Percentiles rank a stretch among this genome's conserved stretches.
phyloP scores from a whole-genome alignment of 495 filamentous ascomycete species.

The Neurospora sp. region DNA sequence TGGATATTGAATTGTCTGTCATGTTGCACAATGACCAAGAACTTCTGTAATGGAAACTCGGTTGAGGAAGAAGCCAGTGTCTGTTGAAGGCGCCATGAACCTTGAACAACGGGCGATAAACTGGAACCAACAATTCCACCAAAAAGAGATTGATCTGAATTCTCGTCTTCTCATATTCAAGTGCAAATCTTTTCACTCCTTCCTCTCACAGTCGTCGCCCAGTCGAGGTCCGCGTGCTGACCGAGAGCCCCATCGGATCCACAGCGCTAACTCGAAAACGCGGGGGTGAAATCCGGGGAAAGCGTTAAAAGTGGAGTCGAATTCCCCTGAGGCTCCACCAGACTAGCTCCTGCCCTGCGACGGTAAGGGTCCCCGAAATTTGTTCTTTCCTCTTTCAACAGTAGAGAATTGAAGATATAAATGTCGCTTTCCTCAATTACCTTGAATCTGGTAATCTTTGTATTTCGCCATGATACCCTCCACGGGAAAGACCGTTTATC shows the following conservation, averaged over 20 bases:
- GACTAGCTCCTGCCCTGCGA: not conserved
- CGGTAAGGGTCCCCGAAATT: not conserved
- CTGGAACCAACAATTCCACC: not conserved
- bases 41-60: not conserved
- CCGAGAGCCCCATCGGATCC: slow-evolving; percentile 10
- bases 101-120: not conserved
- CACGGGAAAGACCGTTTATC: not conserved
- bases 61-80: not conserved
- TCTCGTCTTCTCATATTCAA: not conserved
- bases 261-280: slow-evolving; percentile 6
- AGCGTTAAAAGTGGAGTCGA: slow-evolving; percentile 3
- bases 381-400: not conserved
- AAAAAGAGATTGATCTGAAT: not conserved
- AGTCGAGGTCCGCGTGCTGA: slow-evolving; percentile 2
- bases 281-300: slow-evolving; percentile 23
- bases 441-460: not conserved
- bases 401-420: not conserved
- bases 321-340: not conserved
- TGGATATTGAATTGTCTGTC: not conserved
- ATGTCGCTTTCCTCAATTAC: not conserved
- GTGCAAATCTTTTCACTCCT: no score
- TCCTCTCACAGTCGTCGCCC: not conserved
- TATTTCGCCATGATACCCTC: not conserved
- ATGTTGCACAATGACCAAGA: not conserved
- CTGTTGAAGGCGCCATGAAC: not conserved